Evolutionary conservation across 2,329 filamentous ascomycete species (phyloP), one percentile per base, ranked within the genome.

Genomic region (Cercospora beticola): DNA sequence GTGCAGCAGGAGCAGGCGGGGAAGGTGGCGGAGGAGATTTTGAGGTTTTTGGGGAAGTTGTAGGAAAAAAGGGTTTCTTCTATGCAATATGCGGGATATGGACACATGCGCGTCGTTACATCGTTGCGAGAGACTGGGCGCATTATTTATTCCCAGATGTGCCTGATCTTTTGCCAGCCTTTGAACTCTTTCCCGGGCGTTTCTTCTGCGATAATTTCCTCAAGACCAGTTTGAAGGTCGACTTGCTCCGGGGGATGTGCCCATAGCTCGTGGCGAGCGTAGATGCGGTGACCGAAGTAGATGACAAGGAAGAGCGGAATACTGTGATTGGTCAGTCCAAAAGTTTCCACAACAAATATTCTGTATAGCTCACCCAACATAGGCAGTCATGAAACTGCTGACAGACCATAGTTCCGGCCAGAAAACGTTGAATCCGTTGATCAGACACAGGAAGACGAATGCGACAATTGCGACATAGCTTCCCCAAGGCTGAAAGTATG

Each of bases 371-470:
- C n/a, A n/a, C 65, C 72, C 73, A 33, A 90, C 84, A 73, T 91
- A 91, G 0, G 87, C 83, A 0, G 88, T 89, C 72, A 90, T 80
- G 74, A 95, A 95, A 73, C 83, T 83, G 5, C 84, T 82, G 0
- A 84, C 85, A 16, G 83, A 86, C 86, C 89, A 94, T 30, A 88
- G 83, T 7, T 83, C 81, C 0, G 88, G 86, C 77, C 90, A 90
- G 77, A 94, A 94, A 14, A 90, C 86, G 40, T 89, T 86, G 79
- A 93, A 94, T 1, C 91, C 92, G 74, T 92, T 92, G 73, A 92
- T 89, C 3, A 94, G 79, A 1, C 85, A 87, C n/a, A 94, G 82
- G 28, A 92, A 79, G 3, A 79, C 76, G 64, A 92, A 85, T 26
- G 88, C 76, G 16, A 85, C 76, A 1, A 92, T 84, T 9, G 85